Evolutionary conservation across 768 basidiomycete genomes (phyloP).

Genomic region (Mycena kentingensis): DNA sequence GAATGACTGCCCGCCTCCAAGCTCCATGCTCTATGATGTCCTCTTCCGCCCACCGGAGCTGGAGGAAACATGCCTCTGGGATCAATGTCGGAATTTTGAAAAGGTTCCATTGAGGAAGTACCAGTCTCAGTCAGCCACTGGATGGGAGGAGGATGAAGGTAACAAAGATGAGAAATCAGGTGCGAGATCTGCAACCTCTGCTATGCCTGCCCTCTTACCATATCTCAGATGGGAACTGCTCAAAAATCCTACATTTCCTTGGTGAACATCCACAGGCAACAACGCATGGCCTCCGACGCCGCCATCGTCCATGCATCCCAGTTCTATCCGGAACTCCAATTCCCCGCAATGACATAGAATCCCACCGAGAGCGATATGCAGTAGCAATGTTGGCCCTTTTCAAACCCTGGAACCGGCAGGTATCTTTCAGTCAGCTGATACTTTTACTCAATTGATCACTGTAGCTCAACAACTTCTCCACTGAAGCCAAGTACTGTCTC

Average conservation of each 20-base stretch:
- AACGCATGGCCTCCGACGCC: constrained; percentile 6
- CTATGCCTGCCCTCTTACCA: neutral
- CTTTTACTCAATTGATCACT: neutral
- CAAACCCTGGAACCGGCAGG: constrained; percentile 10
- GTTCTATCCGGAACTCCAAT: constrained; percentile 13
- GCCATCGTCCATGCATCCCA: neutral
- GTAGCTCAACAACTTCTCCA: neutral
- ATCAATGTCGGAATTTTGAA: constrained; percentile 2
- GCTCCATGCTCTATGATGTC: constrained; percentile 4
- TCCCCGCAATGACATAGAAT: constrained; percentile 6
- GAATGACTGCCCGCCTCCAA: too few relatives aligned
- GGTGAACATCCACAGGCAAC: constrained; percentile 9
- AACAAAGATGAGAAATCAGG: neutral
- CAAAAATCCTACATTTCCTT: neutral
- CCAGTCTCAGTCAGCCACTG: too few relatives aligned
- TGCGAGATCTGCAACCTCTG: too few relatives aligned
- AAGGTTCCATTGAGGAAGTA: neutral
- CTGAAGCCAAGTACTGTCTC: neutral
- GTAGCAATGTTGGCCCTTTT: constrained; percentile 17
- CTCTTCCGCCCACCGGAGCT: constrained; percentile 7
- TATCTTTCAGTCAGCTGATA: neutral
- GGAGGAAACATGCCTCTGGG: constrained; percentile 11
- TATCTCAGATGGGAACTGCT: too few relatives aligned
- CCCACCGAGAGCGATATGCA: constrained; percentile 2
- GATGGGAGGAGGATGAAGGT: neutral